Conservation (phyloP, 2,329 filamentous ascomycete species). For the Pseudogymnoascus verrucosus region DNA sequence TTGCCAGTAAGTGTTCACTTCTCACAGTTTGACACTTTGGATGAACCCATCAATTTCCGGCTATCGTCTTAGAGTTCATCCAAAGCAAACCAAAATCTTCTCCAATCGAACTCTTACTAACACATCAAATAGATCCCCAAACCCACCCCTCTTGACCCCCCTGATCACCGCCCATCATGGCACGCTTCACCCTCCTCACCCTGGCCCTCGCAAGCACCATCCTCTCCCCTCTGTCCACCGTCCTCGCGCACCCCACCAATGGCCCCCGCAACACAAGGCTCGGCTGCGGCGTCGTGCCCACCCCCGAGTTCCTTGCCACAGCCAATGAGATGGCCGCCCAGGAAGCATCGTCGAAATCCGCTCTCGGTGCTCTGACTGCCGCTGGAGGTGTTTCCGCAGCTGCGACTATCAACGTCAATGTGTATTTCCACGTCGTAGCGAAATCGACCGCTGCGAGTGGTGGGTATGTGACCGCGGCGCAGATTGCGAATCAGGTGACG, state of each 20-base stretch:
- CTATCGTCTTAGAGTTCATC: background rate
- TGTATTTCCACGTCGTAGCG: constrained; percentile 31
- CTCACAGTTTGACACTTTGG: background rate
- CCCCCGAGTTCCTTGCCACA: constrained; percentile 16
- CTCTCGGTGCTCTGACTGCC: background rate
- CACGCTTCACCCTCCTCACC: constrained; percentile 16
- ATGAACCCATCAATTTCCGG: background rate
- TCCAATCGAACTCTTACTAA: background rate
- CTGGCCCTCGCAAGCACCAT: constrained; percentile 14
- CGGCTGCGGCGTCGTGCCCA: constrained; percentile 17
- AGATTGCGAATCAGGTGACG: constrained; percentile 22
- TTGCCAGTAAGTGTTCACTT: background rate
- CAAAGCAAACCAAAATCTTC: background rate
- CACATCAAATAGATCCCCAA: background rate
- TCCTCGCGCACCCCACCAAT: constrained; percentile 14
- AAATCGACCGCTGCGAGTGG: constrained; percentile 16
- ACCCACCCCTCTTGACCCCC: background rate
- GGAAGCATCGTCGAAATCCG: constrained; percentile 11
- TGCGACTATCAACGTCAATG: constrained; percentile 23
- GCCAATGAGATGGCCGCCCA: constrained; percentile 14
- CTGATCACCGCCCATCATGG: constrained; percentile 1
- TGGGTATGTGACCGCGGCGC: constrained; percentile 22
- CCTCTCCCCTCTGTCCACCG: constrained; percentile 10
- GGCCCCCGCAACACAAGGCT: constrained; percentile 11
- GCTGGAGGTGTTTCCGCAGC: constrained; percentile 12